Evolutionary conservation across 306 rosid genomes (phyloP).

Genomic region (Myrica gale): DNA sequence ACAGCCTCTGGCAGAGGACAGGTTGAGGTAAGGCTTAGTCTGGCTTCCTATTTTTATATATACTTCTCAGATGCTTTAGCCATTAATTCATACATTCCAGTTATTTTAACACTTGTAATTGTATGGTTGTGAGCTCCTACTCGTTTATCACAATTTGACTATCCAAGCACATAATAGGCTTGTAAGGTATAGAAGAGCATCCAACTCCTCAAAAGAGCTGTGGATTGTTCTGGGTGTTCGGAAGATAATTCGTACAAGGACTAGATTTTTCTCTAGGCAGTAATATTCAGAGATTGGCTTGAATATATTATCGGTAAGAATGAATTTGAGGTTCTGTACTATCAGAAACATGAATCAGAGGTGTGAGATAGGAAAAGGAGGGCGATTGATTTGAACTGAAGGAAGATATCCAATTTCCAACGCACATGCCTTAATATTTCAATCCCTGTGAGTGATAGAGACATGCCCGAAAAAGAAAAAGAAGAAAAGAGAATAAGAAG

Average conservation of each 20-base stretch:
- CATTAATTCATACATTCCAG: background rate
- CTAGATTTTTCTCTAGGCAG: background rate
- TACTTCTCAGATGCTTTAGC: background rate
- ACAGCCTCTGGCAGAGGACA: slow-evolving; percentile 84
- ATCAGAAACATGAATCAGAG: too few relatives aligned
- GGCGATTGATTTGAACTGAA: background rate
- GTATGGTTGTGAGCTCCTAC: background rate
- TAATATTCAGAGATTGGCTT: too few relatives aligned
- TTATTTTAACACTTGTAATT: slow-evolving; percentile 1
- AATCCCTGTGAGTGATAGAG: background rate
- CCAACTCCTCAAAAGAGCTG: background rate
- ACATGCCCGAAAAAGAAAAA: too few relatives aligned
- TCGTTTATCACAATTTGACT: background rate
- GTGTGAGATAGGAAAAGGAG: too few relatives aligned
- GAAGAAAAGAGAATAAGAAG: too few relatives aligned
- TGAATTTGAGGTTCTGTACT: too few relatives aligned
- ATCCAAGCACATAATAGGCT: background rate
- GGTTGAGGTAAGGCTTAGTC: slow-evolving; percentile 51
- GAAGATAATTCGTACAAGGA: background rate
- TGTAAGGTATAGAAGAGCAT: background rate
- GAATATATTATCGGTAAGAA: too few relatives aligned
- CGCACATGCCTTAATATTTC: too few relatives aligned
- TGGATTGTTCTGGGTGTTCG: background rate
- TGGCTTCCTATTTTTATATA: background rate
- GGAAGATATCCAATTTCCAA: too few relatives aligned